Conservation (phyloP, 2,329 filamentous ascomycete genomes). For the Colletotrichum incanum region DNA sequence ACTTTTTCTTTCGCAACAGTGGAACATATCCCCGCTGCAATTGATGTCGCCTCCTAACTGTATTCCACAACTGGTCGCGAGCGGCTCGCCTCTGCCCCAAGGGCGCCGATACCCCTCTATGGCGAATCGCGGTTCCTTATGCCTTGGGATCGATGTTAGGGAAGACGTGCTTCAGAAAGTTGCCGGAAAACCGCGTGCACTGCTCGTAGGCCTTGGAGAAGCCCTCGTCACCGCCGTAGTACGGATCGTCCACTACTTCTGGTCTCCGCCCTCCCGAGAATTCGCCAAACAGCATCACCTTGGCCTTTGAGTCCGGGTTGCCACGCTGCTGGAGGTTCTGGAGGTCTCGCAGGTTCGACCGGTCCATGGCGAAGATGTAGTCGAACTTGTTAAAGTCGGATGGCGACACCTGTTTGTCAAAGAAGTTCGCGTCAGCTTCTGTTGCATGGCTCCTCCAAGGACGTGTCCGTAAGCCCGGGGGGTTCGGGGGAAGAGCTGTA, state of each 20-base stretch:
- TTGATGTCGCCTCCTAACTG: neutral
- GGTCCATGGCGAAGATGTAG: conserved; percentile 96
- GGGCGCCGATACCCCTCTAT: neutral
- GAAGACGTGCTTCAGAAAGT: conserved; percentile 78
- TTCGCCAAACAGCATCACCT: conserved; percentile 89
- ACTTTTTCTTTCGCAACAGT: neutral
- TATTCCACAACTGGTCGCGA: neutral
- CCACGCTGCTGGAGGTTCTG: conserved; percentile 72
- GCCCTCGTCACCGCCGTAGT: conserved; percentile 88
- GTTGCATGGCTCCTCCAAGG: neutral
- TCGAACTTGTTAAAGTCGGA: conserved; percentile 89
- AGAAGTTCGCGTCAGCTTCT: conserved; percentile 2
- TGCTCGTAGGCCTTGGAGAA: conserved; percentile 93
- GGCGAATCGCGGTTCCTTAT: neutral
- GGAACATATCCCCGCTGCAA: neutral
- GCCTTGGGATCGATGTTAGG: conserved; percentile 51
- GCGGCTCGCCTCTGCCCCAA: neutral
- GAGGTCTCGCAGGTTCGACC: conserved; percentile 82
- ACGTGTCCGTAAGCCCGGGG: conserved; percentile 16
- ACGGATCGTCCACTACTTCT: conserved; percentile 89
- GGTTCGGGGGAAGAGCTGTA: conserved; percentile 55
- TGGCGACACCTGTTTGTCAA: conserved; percentile 61
- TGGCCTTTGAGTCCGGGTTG: conserved; percentile 71
- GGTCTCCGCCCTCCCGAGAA: conserved; percentile 75
- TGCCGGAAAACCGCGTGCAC: conserved; percentile 81